phyloP scores from a whole-genome alignment of 345 rosid genomes.

The Gossypioides kirkii region DNA sequence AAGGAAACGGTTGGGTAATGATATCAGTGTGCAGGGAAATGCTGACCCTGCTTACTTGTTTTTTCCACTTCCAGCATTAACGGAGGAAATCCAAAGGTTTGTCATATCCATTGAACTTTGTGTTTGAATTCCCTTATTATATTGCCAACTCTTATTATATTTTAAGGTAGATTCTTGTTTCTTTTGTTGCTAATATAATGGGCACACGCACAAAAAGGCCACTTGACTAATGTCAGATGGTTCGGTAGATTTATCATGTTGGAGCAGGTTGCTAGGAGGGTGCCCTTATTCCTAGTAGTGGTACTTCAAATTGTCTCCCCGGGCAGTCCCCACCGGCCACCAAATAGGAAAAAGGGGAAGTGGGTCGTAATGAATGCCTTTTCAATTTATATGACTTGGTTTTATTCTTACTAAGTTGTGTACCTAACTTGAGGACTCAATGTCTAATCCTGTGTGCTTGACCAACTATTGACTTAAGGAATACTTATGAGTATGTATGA shows the following conservation, averaged over 20 bases:
- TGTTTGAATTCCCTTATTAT: not conserved
- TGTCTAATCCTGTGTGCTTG: not conserved
- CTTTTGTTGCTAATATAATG: not conserved
- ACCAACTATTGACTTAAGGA: not conserved
- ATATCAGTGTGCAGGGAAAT: slow-evolving; percentile 75
- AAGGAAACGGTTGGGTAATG: slow-evolving; percentile 63
- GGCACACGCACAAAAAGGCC: not conserved
- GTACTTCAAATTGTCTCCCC: not conserved
- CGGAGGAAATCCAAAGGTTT: slow-evolving; percentile 77
- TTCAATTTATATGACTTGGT: not conserved
- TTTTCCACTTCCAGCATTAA: slow-evolving; percentile 69
- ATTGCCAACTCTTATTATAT: not conserved
- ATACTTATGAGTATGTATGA: not conserved
- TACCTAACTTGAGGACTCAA: not conserved
- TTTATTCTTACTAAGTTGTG: not conserved
- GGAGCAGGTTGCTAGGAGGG: not conserved
- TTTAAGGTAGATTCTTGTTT: not conserved
- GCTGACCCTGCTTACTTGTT: slow-evolving; percentile 85
- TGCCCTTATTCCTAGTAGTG: not conserved
- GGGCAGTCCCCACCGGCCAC: not conserved
- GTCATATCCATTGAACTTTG: not conserved
- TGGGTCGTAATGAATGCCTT: not conserved
- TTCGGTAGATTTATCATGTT: not conserved
- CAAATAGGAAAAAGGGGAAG: not conserved
- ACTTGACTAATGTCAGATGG: not conserved